These are phyloP conservation scores for Phytophthora sp. DNA, from an alignment of 352 stramenopile genomes.

Conservation along the genomic window DNA sequence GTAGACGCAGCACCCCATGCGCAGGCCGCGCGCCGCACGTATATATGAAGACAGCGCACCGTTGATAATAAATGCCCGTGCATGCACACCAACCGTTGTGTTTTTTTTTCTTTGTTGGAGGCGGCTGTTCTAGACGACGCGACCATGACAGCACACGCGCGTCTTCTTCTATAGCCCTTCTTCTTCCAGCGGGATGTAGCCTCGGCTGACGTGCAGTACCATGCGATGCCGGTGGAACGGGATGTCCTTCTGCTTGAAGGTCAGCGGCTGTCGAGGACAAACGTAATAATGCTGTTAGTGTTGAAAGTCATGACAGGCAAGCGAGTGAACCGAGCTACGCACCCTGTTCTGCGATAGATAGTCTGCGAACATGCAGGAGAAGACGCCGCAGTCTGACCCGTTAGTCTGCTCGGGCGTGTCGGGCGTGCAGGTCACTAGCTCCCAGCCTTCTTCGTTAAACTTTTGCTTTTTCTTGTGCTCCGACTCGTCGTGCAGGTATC, in stretches of 20 bases:
- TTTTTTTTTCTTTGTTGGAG: neutral
- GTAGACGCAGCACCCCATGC: slow-evolving; percentile 31
- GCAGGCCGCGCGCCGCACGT: slow-evolving; percentile 15
- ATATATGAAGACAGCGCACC: slow-evolving; percentile 34
- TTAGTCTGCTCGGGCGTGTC: slow-evolving; percentile 86
- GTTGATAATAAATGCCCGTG: slow-evolving; percentile 25
- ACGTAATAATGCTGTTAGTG: neutral
- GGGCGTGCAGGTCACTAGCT: slow-evolving; percentile 57
- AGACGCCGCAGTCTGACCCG: slow-evolving; percentile 85
- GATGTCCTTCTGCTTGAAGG: slow-evolving; percentile 85
- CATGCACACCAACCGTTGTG: neutral
- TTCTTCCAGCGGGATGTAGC: slow-evolving; percentile 68
- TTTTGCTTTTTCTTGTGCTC: slow-evolving; percentile 84
- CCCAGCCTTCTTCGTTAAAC: slow-evolving; percentile 68
- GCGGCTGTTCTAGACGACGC: too few relatives aligned
- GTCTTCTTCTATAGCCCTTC: slow-evolving; percentile 48
- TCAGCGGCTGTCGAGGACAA: slow-evolving; percentile 45
- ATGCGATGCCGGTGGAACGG: slow-evolving; percentile 86
- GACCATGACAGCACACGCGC: neutral
- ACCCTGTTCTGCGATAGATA: slow-evolving; percentile 76
- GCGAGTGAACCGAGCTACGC: too few relatives aligned
- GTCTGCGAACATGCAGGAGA: slow-evolving; percentile 89
- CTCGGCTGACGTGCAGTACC: slow-evolving; percentile 73
- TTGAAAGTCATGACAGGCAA: too few relatives aligned
- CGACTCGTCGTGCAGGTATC: slow-evolving; percentile 87